Base-by-base conservation (phyloP, 331 rosid species). In the Quercus phellos region DNA sequence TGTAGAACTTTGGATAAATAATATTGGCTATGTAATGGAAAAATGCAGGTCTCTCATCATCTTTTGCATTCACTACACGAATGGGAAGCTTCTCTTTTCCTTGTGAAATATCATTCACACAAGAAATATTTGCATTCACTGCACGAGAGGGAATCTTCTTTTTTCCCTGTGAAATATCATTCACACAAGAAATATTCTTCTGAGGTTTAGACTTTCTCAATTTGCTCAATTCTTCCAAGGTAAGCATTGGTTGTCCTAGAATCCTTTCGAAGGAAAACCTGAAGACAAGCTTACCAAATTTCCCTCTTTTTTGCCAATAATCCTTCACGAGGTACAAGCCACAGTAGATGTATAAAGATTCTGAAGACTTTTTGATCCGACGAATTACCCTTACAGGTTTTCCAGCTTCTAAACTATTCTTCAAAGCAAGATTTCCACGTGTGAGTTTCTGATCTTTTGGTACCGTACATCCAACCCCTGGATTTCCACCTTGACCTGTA, bases 401-500 rank as follows among this genome's bases (percentile, higher is more conserved):
- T 73, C 17, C 7, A 9, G 84, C 80, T 10, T 75, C 73, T 72
- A 59, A 72, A 63, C 90, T 84, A 67, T 90, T 88, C 78, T 38
- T 74, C 27, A 90, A 43, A 13, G 92, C 90, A 72, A 86, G 90
- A 74, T 84, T 89, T 26, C 91, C 91, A 0, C 61, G 22, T 7
- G 22, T 26, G 26, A 83, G 29, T 55, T 55, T 80, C 60, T 87
- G 94, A 79, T 89, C 91, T 4, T 1, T 51, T 8, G 64, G 74
- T 51, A 17, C 12, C 8, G 2, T 21, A 2, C 2, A n/a, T 2
- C 21, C 0, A 4, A 59, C 72, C 0, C 0, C 2, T 3, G 90
- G 86, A 61, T 84, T 85, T 35, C 92, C 87, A 8, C 94, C 94
- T 0, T 84, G 84, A 21, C 92, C 90, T 0, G 63, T 58, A 53